A percentile compares a stretch with the other conserved stretches of the same genome.
phyloP scores from a whole-genome alignment of 148 eudicot genomes.

The Camellia granthamiana region DNA sequence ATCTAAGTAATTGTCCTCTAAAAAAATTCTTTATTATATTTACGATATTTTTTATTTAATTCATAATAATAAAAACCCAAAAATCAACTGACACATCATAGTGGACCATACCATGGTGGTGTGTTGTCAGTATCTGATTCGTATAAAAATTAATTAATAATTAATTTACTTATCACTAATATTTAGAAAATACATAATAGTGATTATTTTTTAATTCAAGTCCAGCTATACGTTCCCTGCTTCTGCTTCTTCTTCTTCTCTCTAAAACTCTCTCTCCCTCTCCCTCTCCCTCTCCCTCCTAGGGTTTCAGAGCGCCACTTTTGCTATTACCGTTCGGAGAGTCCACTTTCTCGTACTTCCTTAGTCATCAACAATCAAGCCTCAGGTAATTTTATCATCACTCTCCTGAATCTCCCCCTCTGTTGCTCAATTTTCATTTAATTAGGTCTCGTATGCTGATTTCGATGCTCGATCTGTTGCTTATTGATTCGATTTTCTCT shows the following conservation, averaged over 20 bases:
- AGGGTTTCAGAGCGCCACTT: constrained; percentile 20
- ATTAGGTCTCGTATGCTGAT: neutral
- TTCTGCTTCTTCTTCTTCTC: neutral
- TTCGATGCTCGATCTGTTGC: constrained; percentile 3
- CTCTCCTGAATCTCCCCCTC: neutral
- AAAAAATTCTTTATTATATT: neutral
- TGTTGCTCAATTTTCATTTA: neutral
- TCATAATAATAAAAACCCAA: no score
- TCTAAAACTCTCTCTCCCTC: neutral
- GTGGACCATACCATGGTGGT: neutral
- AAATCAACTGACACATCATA: neutral
- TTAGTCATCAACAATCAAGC: neutral
- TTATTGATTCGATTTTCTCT: constrained; percentile 5
- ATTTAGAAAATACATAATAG: neutral
- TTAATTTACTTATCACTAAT: neutral
- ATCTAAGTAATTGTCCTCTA: neutral
- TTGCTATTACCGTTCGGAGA: constrained; percentile 3
- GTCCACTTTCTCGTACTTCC: neutral
- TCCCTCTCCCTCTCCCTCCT: neutral
- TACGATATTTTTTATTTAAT: neutral
- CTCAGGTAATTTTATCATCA: constrained; percentile 3
- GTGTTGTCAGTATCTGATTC: neutral
- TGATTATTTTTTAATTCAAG: neutral
- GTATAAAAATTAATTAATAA: no score
- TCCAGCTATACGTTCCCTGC: neutral